Percentiles rank a stretch among this genome's conserved stretches.
phyloP scores from a whole-genome alignment of 352 stramenopile genomes.

The Phytopythium aichiense region DNA sequence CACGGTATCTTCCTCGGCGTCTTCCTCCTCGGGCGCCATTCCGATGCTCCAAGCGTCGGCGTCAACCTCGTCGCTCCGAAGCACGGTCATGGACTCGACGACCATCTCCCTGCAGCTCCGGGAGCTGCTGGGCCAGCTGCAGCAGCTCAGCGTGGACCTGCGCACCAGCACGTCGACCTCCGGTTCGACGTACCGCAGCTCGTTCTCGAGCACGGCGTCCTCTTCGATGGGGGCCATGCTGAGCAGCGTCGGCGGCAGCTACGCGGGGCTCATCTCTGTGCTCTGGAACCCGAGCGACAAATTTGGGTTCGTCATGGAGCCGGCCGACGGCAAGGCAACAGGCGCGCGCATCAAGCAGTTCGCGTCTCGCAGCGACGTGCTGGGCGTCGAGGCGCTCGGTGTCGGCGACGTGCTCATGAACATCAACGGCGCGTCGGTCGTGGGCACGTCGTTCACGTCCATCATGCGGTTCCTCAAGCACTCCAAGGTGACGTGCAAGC shows the following conservation, averaged over 20 bases:
- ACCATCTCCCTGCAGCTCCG: slow-evolving; percentile 49
- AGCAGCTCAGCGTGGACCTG: slow-evolving; percentile 67
- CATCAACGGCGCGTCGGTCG: slow-evolving; percentile 70
- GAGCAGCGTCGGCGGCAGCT: slow-evolving; percentile 10
- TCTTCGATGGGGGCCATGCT: slow-evolving; percentile 12
- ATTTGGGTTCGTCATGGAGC: slow-evolving; percentile 63
- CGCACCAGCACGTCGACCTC: slow-evolving; percentile 47
- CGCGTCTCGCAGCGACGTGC: slow-evolving; percentile 54
- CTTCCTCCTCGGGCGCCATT: neutral
- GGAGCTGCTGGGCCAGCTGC: slow-evolving; percentile 64
- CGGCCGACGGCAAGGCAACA: slow-evolving; percentile 28
- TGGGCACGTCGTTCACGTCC: slow-evolving; percentile 44
- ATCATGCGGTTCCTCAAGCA: slow-evolving; percentile 80
- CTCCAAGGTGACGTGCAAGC: slow-evolving; percentile 70
- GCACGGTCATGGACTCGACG: neutral
- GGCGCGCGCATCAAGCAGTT: slow-evolving; percentile 68
- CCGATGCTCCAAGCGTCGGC: neutral
- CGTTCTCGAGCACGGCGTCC: slow-evolving; percentile 65
- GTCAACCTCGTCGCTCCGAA: neutral
- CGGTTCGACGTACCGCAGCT: slow-evolving; percentile 63
- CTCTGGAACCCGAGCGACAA: slow-evolving; percentile 77
- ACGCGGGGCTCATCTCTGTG: slow-evolving; percentile 33
- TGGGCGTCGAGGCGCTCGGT: slow-evolving; percentile 59
- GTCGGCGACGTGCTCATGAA: slow-evolving; percentile 65
- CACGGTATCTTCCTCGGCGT: slow-evolving; percentile 4